Percentiles rank a stretch among this genome's conserved stretches.
Conservation (phyloP, 768 basidiomycete genomes). For the Rhodotorula taiwanensis region DNA sequence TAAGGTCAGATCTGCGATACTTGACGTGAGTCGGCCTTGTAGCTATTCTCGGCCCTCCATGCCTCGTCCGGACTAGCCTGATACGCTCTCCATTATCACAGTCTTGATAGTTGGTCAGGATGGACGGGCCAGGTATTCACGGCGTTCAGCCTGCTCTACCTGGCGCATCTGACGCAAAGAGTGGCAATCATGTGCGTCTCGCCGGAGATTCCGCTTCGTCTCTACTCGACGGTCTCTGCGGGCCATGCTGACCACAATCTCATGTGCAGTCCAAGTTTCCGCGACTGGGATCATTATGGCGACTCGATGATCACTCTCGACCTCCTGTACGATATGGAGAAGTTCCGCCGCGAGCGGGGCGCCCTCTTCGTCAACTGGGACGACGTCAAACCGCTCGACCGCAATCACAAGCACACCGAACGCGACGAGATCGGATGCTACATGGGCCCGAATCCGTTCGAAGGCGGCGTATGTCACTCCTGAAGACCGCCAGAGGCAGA, state of each 20-base stretch:
- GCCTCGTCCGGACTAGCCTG: not conserved
- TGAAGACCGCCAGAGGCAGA: too few relatives aligned
- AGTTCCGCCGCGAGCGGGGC: slow-evolving; percentile 21
- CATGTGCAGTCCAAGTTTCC: slow-evolving; percentile 15
- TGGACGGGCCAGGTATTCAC: slow-evolving; percentile 23
- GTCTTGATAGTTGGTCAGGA: slow-evolving; percentile 5
- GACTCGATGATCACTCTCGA: slow-evolving; percentile 26
- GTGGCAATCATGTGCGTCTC: slow-evolving; percentile 25
- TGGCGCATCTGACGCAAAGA: slow-evolving; percentile 20
- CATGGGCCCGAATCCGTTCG: slow-evolving; percentile 26
- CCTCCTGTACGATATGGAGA: slow-evolving; percentile 28
- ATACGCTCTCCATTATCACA: slow-evolving; percentile 5
- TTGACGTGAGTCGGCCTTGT: slow-evolving; percentile 9
- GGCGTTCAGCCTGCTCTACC: slow-evolving; percentile 18
- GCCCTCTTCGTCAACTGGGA: slow-evolving; percentile 28
- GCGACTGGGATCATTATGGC: slow-evolving; percentile 29
- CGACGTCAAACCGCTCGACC: slow-evolving; percentile 33
- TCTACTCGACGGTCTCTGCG: too few relatives aligned
- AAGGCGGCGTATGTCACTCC: slow-evolving; percentile 18
- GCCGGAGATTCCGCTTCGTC: not conserved
- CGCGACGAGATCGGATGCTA: slow-evolving; percentile 24
- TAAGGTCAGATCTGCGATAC: slow-evolving; percentile 21
- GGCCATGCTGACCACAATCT: not conserved
- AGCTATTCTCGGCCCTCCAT: too few relatives aligned
- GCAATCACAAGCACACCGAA: slow-evolving; percentile 10